Evolutionary conservation across 1,139 yeast genomes (phyloP).

Genomic region (Taphrina communis): DNA sequence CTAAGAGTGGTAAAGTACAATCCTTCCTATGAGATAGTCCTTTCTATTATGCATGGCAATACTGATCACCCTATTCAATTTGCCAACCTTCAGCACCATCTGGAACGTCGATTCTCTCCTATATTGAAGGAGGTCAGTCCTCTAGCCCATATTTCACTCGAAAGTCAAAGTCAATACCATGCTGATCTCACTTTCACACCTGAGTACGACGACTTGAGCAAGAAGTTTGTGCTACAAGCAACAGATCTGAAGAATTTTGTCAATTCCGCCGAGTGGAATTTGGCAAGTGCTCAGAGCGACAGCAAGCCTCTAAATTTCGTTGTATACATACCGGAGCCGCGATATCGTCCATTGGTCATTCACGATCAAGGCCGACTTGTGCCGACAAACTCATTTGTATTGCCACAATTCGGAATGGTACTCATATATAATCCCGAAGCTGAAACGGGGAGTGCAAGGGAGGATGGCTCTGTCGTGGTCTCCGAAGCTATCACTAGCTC

Average conservation of each 20-base stretch:
- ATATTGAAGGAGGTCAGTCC: conserved; percentile 57
- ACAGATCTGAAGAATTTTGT: conserved; percentile 70
- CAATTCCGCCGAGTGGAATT: conserved; percentile 79
- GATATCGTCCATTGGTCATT: conserved; percentile 56
- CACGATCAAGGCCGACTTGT: conserved; percentile 54
- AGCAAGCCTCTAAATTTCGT: conserved; percentile 58
- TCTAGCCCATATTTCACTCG: conserved; percentile 73
- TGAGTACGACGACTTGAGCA: conserved; percentile 42
- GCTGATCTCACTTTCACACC: conserved; percentile 56
- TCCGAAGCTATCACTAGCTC: not conserved
- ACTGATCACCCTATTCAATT: conserved; percentile 56
- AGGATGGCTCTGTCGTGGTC: conserved; percentile 61
- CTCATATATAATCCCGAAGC: conserved; percentile 49
- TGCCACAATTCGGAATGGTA: conserved; percentile 90
- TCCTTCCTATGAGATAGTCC: conserved; percentile 68
- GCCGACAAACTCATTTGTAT: conserved; percentile 68
- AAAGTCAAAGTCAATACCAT: conserved; percentile 78
- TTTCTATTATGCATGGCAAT: conserved; percentile 66
- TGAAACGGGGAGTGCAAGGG: conserved; percentile 43
- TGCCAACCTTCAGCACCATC: conserved; percentile 63
- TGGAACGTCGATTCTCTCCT: conserved; percentile 57
- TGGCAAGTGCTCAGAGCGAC: conserved; percentile 48
- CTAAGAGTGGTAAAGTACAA: conserved; percentile 54
- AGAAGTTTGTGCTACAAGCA: conserved; percentile 48
- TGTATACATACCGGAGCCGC: conserved; percentile 64